Evolutionary conservation across 2,329 filamentous ascomycete species (phyloP), one percentile per base, ranked within the genome.

Genomic region (Anisogramma anomala): DNA sequence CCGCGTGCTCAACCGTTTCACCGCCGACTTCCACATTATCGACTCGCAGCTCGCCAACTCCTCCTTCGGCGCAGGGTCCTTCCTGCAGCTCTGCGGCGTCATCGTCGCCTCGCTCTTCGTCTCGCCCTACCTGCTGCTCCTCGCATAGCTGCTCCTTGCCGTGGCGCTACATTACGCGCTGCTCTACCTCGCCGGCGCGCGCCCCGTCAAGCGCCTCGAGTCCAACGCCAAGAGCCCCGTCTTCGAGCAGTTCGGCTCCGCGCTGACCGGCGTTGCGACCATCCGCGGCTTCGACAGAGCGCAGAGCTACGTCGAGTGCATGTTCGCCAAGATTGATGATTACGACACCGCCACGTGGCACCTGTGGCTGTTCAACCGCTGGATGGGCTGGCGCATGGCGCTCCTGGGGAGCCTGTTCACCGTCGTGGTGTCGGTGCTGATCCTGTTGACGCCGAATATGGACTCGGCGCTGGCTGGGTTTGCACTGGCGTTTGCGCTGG

Each of bases 221-320:
- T 84, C 79, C 49, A 84, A 72, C 3, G 73, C 77, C 41, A 88
- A 86, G 58, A 84, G 79, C 0, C 84, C 84, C 0, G 77, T 89
- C 1, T 88, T 86, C 51, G 84, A 89, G 56, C 77, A 84, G 47
- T 88, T 89, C 52, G 79, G 79, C 9, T 77, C 81, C 1, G 75
- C 81, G 0, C 69, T 89, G 8, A 71, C 74, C 0, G 84, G 84
- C 4, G 74, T 91, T 14, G 68, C 75, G 1, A 88, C 84, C 0
- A 84, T 91, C 39, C 75, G 84, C 10, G 80, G 81, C 0, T 89
- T 84, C 50, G 76, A 77, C 48, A 86, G 84, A 62, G 64, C 68
- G 0, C 66, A 75, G 15, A 67, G 69, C 1, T 89, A 86, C 49
- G 65, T 83, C 33, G 67, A 77, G 9, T 70, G 75, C 41, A 87